Percentiles rank a stretch among this genome's conserved stretches.
Evolutionary conservation across 306 rosid species (phyloP).

Genomic region (Biancaea sappan): DNA sequence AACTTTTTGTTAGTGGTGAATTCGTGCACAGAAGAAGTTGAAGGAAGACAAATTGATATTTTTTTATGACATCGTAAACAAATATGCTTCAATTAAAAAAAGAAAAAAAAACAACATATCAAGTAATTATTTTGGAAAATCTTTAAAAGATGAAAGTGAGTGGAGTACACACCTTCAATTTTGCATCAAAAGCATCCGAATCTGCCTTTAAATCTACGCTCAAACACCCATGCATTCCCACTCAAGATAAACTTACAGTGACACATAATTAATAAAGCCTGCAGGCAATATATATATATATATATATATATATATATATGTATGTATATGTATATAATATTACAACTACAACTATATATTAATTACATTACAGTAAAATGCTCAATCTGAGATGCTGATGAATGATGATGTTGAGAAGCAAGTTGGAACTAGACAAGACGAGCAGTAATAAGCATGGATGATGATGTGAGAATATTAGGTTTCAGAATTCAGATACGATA

Average conservation of each 20-base stretch:
- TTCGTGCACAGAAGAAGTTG: no score
- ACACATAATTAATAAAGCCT: not conserved
- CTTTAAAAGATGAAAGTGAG: not conserved
- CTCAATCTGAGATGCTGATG: not conserved
- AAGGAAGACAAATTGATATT: no score
- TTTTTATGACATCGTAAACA: no score
- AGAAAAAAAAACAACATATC: not conserved
- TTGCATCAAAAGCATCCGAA: no score
- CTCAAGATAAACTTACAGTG: not conserved
- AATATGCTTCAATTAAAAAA: no score
- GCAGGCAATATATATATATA: not conserved
- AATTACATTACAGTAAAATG: not conserved
- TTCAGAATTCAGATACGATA: not conserved
- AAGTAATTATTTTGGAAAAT: not conserved
- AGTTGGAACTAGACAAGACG: not conserved
- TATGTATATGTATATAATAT: not conserved
- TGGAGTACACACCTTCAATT: not conserved
- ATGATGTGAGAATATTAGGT: not conserved
- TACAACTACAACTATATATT: not conserved
- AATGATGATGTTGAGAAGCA: not conserved
- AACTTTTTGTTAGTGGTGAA: no score
- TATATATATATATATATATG: no score
- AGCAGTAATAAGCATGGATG: no score
- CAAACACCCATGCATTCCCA: not conserved
- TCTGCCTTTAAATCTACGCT: no score